Evolutionary conservation across 2,329 filamentous ascomycete species (phyloP), one percentile per base, ranked within the genome.

Genomic region (Ampelomyces quisqualis): DNA sequence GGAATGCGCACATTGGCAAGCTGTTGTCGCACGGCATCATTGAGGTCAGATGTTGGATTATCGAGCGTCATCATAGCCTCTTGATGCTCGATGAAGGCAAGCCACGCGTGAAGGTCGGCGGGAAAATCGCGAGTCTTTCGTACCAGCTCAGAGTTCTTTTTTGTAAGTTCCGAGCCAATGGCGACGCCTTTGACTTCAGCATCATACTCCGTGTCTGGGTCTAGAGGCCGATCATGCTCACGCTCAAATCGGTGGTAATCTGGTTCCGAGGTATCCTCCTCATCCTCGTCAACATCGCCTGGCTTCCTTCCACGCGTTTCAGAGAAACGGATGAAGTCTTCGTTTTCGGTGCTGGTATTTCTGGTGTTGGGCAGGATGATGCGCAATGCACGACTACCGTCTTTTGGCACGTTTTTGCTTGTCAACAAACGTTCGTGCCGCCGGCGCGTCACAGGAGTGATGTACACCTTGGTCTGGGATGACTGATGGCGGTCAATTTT

Each of bases 1-100:
- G 85, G 82, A 2, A 95, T 71, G 51, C 88, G 91, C 40, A 95
- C 81, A 49, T 93, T 85, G 3, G 88, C 83, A 39, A 88, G 80
- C 47, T 85, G 85, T 47, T 77, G 78, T 35, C 74, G 72, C 58
- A 93, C 86, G 3, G 82, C 79, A 19, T 73, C 71, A 0, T 80
- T 82, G 17, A 70, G 20, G 61, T 74, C 58, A 70, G 72, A 45
- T 58, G 61, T 29, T 1, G 46, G 68, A 15, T 74, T 69, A 18
- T 74, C 73, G 17, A 74, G 70, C 36, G 72, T 71, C 28, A 91
- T 70, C 40, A 94, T 73, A 2, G 69, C 65, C 47, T 89, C 82
- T 68, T 97, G 91, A 46, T 95, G 82, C 6, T 82, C 72, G 31
- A 91, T 85, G n/a, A 96, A 74, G 24, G 80, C 76, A 11, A 94